Percentiles rank a stretch among this genome's conserved stretches.
These are phyloP conservation scores for Myxozyma vanderwaltii DNA, from an alignment of 805 yeast species.

Conservation along the genomic window DNA sequence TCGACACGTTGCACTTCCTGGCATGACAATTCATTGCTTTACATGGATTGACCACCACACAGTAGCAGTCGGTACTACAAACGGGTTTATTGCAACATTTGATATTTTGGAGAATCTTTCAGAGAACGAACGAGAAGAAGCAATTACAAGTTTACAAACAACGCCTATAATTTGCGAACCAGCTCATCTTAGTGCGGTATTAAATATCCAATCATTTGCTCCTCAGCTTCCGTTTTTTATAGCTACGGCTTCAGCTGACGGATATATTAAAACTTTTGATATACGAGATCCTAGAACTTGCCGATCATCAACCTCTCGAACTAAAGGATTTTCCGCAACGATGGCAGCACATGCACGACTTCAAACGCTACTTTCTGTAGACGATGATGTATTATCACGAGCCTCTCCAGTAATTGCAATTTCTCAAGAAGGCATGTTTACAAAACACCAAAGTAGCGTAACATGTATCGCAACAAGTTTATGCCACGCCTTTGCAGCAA, in stretches of 20 bases:
- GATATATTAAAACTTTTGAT: slow-evolving; percentile 19
- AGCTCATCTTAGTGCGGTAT: slow-evolving; percentile 11
- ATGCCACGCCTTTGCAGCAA: slow-evolving; percentile 28
- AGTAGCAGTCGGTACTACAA: slow-evolving; percentile 30
- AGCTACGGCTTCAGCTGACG: slow-evolving; percentile 26
- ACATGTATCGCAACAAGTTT: slow-evolving; percentile 17
- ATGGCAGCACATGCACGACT: background rate
- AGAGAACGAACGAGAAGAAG: background rate
- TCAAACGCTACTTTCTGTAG: slow-evolving; percentile 4
- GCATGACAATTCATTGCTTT: slow-evolving; percentile 19
- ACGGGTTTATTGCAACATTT: slow-evolving; percentile 29
- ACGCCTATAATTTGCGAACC: slow-evolving; percentile 20
- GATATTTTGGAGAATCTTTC: slow-evolving; percentile 1
- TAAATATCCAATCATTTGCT: background rate
- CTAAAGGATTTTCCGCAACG: slow-evolving; percentile 1
- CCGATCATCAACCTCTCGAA: slow-evolving; percentile 10
- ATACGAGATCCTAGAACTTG: slow-evolving; percentile 18
- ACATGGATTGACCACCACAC: slow-evolving; percentile 21
- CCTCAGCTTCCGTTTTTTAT: slow-evolving; percentile 9
- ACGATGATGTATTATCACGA: slow-evolving; percentile 3
- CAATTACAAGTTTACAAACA: background rate
- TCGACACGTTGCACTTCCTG: slow-evolving; percentile 17
- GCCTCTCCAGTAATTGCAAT: background rate
- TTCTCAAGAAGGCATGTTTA: background rate
- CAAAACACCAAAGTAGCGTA: slow-evolving; percentile 11